These are phyloP conservation scores for Whalleya microplaca DNA, from an alignment of 2,329 filamentous ascomycete genomes.

Conservation along the genomic window DNA sequence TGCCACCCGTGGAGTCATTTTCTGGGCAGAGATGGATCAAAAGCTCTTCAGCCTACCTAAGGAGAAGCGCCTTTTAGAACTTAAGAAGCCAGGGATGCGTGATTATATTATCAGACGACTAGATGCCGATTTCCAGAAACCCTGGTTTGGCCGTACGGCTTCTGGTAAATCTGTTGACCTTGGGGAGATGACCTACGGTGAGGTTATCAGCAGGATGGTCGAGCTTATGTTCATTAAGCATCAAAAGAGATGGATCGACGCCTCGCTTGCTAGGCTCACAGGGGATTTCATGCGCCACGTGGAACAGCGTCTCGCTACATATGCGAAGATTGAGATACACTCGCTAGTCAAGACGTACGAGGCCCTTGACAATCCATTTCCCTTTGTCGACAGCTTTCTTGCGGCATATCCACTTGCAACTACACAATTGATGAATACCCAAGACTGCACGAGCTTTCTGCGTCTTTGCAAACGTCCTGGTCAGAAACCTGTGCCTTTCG, in stretches of 20 bases:
- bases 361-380: constrained; percentile 15
- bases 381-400: constrained; percentile 11
- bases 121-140: constrained; percentile 52
- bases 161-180: constrained; percentile 47
- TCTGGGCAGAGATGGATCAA: constrained; percentile 44
- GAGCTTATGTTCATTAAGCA: constrained; percentile 46
- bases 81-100: constrained; percentile 42
- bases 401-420: constrained; percentile 11
- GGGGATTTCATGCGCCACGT: constrained; percentile 31
- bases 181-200: constrained; percentile 51
- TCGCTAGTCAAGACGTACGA: constrained; percentile 4
- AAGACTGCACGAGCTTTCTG: constrained; percentile 36
- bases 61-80: constrained; percentile 43
- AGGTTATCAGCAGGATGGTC: constrained; percentile 49
- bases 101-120: constrained; percentile 50
- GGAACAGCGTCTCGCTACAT: constrained; percentile 22
- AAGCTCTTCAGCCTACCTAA: constrained; percentile 35
- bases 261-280: constrained; percentile 26
- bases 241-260: constrained; percentile 47
- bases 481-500: constrained; percentile 42
- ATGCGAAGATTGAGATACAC: background rate
- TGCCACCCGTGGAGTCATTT: constrained; percentile 40
- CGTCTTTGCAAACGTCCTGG: constrained; percentile 33
- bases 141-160: constrained; percentile 50
- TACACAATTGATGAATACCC: constrained; percentile 24